Percentiles rank a stretch among this genome's conserved stretches.
phyloP scores from a whole-genome alignment of 768 basidiomycete genomes.

The Agaricus subrufescens region DNA sequence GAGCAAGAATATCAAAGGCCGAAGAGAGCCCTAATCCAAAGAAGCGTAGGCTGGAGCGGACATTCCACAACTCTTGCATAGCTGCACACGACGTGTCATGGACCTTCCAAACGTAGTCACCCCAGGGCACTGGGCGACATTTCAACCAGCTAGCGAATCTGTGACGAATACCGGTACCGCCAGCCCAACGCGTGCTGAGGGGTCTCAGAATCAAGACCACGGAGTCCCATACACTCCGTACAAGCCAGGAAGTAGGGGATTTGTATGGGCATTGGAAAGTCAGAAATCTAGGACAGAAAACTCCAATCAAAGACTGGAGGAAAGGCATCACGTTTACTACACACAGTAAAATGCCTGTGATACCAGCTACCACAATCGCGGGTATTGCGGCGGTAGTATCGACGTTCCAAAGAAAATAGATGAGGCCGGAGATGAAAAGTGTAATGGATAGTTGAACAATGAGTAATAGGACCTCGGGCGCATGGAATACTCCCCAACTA shows the following conservation, averaged over 20 bases:
- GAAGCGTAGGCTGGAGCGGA: too few species aligned
- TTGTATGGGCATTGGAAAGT: conserved; percentile 6
- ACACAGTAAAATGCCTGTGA: background rate
- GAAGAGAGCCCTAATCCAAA: too few species aligned
- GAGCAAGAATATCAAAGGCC: too few species aligned
- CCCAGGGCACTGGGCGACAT: too few species aligned
- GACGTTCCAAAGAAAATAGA: conserved; percentile 3
- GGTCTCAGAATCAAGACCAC: too few species aligned
- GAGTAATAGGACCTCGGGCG: background rate
- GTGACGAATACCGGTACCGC: too few species aligned
- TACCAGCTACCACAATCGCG: background rate
- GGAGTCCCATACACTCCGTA: background rate
- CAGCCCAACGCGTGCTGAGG: too few species aligned
- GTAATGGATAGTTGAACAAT: conserved; percentile 1
- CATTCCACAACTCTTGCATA: too few species aligned
- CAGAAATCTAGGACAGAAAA: background rate
- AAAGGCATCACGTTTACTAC: conserved; percentile 2
- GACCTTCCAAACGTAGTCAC: too few species aligned
- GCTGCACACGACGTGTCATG: too few species aligned
- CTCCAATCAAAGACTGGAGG: background rate
- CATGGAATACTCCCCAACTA: background rate
- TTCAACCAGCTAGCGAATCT: too few species aligned
- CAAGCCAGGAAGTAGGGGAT: conserved; percentile 6
- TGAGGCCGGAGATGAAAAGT: conserved; percentile 3
- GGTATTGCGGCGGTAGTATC: background rate